Percentiles rank a stretch among this genome's conserved stretches.
These are phyloP conservation scores for Bipolaris victoriae DNA, from an alignment of 2,329 filamentous ascomycete genomes.

Conservation along the genomic window DNA sequence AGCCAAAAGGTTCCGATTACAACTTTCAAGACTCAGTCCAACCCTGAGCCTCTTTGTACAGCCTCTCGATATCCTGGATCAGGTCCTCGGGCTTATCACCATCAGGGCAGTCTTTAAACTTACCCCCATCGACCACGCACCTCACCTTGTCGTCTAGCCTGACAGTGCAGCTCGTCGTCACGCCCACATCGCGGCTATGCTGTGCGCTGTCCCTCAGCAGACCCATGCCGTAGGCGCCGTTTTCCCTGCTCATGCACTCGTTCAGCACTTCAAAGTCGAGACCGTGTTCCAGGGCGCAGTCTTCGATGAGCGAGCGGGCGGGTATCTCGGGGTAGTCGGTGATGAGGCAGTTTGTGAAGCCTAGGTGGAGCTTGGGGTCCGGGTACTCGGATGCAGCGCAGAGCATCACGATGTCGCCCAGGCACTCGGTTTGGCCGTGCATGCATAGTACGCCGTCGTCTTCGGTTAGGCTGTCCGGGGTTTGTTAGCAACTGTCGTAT, in stretches of 20 bases:
- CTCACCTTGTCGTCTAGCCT: slow-evolving; percentile 78
- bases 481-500: background rate
- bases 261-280: slow-evolving; percentile 84
- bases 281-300: slow-evolving; percentile 89
- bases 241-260: slow-evolving; percentile 77
- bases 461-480: slow-evolving; percentile 60
- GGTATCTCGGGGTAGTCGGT: slow-evolving; percentile 79
- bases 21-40: slow-evolving; percentile 31
- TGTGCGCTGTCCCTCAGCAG: slow-evolving; percentile 72
- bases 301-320: slow-evolving; percentile 75
- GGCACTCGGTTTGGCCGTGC: slow-evolving; percentile 87
- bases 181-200: slow-evolving; percentile 60
- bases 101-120: slow-evolving; percentile 80
- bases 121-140: slow-evolving; percentile 79
- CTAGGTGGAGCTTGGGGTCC: slow-evolving; percentile 84
- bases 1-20: background rate
- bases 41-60: slow-evolving; percentile 56
- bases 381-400: slow-evolving; percentile 85
- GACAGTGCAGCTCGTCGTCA: slow-evolving; percentile 56
- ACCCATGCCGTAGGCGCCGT: slow-evolving; percentile 72
- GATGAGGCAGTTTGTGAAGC: slow-evolving; percentile 90
- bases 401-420: slow-evolving; percentile 93
- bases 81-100: slow-evolving; percentile 73
- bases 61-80: slow-evolving; percentile 75
- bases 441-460: slow-evolving; percentile 86